Conservation (phyloP, 1,284 basidiomycete species). For the Cryptococcus amylolentus region DNA sequence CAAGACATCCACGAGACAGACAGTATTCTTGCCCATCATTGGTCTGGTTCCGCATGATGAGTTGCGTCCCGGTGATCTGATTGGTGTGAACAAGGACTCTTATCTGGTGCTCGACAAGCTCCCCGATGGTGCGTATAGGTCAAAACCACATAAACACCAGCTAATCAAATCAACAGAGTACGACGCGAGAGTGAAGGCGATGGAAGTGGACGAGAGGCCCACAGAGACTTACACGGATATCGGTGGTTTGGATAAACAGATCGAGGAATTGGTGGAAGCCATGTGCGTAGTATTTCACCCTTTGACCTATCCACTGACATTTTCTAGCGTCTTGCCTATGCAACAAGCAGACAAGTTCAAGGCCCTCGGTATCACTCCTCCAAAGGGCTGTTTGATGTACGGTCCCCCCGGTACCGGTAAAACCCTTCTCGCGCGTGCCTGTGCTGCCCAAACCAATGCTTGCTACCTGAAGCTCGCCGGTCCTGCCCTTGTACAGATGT, state of each 20-base stretch:
- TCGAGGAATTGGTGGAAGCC: slow-evolving; percentile 74
- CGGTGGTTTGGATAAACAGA: slow-evolving; percentile 75
- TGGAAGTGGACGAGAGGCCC: slow-evolving; percentile 86
- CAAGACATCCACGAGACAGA: slow-evolving; percentile 96
- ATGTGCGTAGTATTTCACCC: slow-evolving; percentile 51
- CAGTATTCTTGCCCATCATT: slow-evolving; percentile 96
- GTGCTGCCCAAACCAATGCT: slow-evolving; percentile 75
- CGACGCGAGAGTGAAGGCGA: slow-evolving; percentile 76
- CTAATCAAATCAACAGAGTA: slow-evolving; percentile 56
- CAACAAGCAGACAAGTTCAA: slow-evolving; percentile 78
- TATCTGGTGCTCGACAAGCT: slow-evolving; percentile 91
- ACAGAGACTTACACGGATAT: slow-evolving; percentile 77
- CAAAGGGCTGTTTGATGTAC: slow-evolving; percentile 76
- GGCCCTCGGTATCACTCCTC: slow-evolving; percentile 72
- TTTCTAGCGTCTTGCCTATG: slow-evolving; percentile 63
- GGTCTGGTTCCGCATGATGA: slow-evolving; percentile 90
- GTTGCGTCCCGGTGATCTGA: slow-evolving; percentile 86
- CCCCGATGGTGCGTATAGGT: slow-evolving; percentile 50
- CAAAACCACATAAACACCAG: background rate
- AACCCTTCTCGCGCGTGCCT: slow-evolving; percentile 71
- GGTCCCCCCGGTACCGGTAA: slow-evolving; percentile 76
- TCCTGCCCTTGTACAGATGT: slow-evolving; percentile 74
- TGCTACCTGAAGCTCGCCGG: slow-evolving; percentile 77
- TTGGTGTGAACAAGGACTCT: slow-evolving; percentile 99
- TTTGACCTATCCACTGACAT: slow-evolving; percentile 7